phyloP scores from a whole-genome alignment of 2,329 filamentous ascomycete genomes.

The Cytospora paraplurivora region DNA sequence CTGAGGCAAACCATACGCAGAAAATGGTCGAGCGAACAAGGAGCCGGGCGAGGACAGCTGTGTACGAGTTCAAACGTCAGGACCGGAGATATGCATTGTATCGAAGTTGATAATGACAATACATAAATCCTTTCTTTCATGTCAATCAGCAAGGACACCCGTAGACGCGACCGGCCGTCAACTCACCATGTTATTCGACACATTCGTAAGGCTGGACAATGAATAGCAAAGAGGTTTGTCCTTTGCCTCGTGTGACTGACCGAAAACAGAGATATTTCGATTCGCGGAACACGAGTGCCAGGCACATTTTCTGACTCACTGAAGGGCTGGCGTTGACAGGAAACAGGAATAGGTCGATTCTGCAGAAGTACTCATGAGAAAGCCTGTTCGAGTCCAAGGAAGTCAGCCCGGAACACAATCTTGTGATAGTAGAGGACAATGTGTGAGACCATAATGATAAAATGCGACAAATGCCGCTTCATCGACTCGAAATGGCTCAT shows the following conservation, averaged over 20 bases:
- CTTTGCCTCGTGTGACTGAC: not conserved
- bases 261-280: not conserved
- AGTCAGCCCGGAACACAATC: not conserved
- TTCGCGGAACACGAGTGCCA: not conserved
- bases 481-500: conserved; percentile 8
- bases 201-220: not conserved
- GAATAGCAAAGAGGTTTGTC: not conserved
- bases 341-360: not conserved
- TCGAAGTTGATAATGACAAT: not conserved
- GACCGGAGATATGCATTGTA: not conserved
- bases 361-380: not conserved
- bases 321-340: not conserved
- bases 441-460: conserved; percentile 1
- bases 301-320: not conserved
- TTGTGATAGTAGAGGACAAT: not conserved
- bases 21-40: not conserved
- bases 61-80: not conserved
- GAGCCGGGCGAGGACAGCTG: not conserved
- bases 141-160: not conserved
- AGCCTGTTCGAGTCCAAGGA: not conserved
- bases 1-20: not conserved
- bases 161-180: not conserved
- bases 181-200: not conserved
- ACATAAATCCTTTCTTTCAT: not conserved
- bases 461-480: conserved; percentile 1